These are phyloP conservation scores for Pseudogymnoascus destructans DNA, from an alignment of 2,329 filamentous ascomycete species.

Conservation along the genomic window DNA sequence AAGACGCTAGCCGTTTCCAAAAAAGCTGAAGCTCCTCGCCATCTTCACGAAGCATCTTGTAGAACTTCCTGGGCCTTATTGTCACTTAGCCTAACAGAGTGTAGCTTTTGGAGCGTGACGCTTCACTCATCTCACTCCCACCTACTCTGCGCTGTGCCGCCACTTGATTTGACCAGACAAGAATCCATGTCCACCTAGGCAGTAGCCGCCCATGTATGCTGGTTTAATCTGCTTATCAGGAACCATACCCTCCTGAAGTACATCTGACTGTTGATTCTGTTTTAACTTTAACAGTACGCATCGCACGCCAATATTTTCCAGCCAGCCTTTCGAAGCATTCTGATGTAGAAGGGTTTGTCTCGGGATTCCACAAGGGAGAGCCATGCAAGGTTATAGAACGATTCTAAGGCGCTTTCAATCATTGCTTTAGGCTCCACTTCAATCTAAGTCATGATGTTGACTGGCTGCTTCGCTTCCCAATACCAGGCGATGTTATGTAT, in stretches of 20 bases:
- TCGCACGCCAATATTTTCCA: too few relatives aligned
- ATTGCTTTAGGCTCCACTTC: neutral
- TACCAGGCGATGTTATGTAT: conserved; percentile 13
- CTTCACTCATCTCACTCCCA: too few relatives aligned
- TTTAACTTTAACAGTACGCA: too few relatives aligned
- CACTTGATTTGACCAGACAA: too few relatives aligned
- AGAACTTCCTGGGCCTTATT: conserved; percentile 7
- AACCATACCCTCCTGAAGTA: too few relatives aligned
- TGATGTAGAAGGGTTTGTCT: neutral
- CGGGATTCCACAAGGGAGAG: neutral
- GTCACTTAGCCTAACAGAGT: conserved; percentile 11
- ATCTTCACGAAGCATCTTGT: conserved; percentile 10
- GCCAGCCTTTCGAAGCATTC: too few relatives aligned
- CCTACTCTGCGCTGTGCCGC: too few relatives aligned
- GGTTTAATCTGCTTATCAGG: too few relatives aligned
- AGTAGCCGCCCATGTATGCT: too few relatives aligned
- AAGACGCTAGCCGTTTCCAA: conserved; percentile 8
- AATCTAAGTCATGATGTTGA: neutral
- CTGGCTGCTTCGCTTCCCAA: conserved; percentile 14
- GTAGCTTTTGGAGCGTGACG: conserved; percentile 12
- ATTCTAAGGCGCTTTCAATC: neutral
- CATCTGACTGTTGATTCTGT: too few relatives aligned
- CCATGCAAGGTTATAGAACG: neutral
- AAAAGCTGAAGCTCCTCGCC: conserved; percentile 3
- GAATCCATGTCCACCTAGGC: too few relatives aligned